Base-by-base conservation (phyloP, 331 rosid genomes). In the Rosa hybrid region DNA sequence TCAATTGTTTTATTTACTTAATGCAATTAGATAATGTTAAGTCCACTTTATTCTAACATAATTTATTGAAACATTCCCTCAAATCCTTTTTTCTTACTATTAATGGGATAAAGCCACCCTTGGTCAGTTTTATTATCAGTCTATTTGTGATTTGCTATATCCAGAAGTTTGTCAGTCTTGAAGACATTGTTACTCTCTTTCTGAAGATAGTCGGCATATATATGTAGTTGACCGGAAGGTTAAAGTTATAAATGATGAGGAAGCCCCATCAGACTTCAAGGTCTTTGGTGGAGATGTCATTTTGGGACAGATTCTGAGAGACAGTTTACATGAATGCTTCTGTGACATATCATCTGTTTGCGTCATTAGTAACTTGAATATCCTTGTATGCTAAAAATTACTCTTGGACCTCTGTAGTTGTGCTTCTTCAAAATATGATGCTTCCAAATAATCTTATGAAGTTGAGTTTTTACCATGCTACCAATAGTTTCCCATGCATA, bases 261-360 rank as follows among this genome's bases (percentile, higher is more conserved):
- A 92, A 86, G 92, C 82, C 85, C 97, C 97, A 57, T 92, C 97
- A 53, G 98, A 94, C 83, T 90, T 92, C 83, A 92, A 94, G 86
- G 97, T 91, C 84, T 91, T 97, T 73, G 93, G 91, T 4, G 98
- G 87, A 16, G 97, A 94, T 5, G 88, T 88, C 78, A 90, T 94
- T 86, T 84, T 94, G 87, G 91, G 83, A 80, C 98, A 94, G 86
- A 91, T 91, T 77, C 92, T 82, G 88, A 77, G 81, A 65, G 64
- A 6, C 46, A 14, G 20, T 16, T 27, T 23, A 34, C 65, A 7
- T 12, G 21, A 2, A 20, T 23, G 42, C 45, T 27, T 14, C 13
- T 59, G 14, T 13, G 69, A 57, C 49, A 10, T 65, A n/a, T 7
- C 73, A 20, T 45, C 20, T 42, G 14, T 74, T 38, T 53, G 77